Evolutionary conservation across 2,329 filamentous ascomycete genomes (phyloP), one percentile per base, ranked within the genome.

Genomic region (Trichoderma aggressivum): DNA sequence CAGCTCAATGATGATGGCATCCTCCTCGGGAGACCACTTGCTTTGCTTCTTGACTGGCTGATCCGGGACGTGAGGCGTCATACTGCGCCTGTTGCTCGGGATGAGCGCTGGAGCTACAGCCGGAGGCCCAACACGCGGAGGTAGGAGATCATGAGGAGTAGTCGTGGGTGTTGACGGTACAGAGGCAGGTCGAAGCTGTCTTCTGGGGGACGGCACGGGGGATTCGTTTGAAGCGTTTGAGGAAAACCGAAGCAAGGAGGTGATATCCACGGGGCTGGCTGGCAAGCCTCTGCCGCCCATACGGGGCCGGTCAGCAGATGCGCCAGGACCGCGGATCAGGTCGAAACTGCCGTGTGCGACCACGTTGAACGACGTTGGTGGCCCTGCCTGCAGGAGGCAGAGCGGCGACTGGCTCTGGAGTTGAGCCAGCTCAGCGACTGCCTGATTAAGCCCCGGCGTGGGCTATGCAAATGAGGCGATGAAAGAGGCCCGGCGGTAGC

Each of bases 1-100:
- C 73, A 98, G 88, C 80, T 97, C 93, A 77, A 98, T 97, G 76
- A 97, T 97, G 62, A 96, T 84, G n/a, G 92, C 89, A 81, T 98
- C 94, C 81, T 98, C 95, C 73, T 98, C 94, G 1, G 92, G 86
- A 6, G 93, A 97, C 96, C 96, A 98, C 82, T 98, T 98, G 79
- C 93, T 97, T 81, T 98, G 94, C 83, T 95, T 97, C 84, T 96
- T 97, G 39, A 93, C 92, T 24, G 93, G 93, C 47, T 91, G 92
- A 75, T 90, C 87, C 36, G 84, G 79, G 18, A 84, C 82, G 78
- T 90, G 87, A 36, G 87, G 80, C 65, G 78, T 77, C 77, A 80
- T 79, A 66, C 76, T 77, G 74, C 80, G 79, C 71, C 78, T 76
- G 72, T 73, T 78, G 74, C 76, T 75, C 26, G 77, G 73, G 75